Evolutionary conservation across 176 grass and related monocot species (phyloP).

Genomic region (Lolium rigidum): DNA sequence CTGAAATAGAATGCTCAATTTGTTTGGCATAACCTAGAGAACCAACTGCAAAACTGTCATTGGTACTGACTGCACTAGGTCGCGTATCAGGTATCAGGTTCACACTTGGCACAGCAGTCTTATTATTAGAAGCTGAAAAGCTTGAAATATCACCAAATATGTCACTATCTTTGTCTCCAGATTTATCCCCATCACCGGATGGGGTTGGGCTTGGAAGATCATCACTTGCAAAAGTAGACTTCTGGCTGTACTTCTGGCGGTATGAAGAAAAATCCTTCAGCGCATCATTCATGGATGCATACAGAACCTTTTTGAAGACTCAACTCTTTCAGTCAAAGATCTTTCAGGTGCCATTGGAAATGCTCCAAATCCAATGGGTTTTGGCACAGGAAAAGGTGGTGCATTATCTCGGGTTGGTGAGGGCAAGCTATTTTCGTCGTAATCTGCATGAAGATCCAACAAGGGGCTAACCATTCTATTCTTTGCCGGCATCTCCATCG

Average conservation of each 20-base stretch:
- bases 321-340: conserved; percentile 39
- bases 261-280: conserved; percentile 90
- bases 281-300: conserved; percentile 74
- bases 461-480: conserved; percentile 71
- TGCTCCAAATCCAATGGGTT: conserved; percentile 62
- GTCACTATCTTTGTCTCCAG: conserved; percentile 60
- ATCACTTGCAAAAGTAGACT: conserved; percentile 59
- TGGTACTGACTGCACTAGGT: conserved; percentile 35
- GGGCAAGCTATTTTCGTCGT: conserved; percentile 92
- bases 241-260: conserved; percentile 79
- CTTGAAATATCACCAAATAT: conserved; percentile 70
- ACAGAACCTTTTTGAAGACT: conserved; percentile 35
- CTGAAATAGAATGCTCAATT: conserved; percentile 41
- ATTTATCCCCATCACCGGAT: conserved; percentile 67
- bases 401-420: conserved; percentile 76
- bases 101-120: conserved; percentile 26
- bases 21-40: conserved; percentile 53
- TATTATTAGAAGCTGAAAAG: conserved; percentile 49
- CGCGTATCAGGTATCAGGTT: conserved; percentile 48
- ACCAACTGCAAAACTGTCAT: conserved; percentile 37
- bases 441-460: conserved; percentile 95
- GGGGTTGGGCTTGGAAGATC: conserved; percentile 95
- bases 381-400: conserved; percentile 64
- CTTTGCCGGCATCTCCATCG: conserved; percentile 57
- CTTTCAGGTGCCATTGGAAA: conserved; percentile 46